Conservation (phyloP, 1,284 basidiomycete genomes). For the Pseudozyma tsukubaensis region DNA sequence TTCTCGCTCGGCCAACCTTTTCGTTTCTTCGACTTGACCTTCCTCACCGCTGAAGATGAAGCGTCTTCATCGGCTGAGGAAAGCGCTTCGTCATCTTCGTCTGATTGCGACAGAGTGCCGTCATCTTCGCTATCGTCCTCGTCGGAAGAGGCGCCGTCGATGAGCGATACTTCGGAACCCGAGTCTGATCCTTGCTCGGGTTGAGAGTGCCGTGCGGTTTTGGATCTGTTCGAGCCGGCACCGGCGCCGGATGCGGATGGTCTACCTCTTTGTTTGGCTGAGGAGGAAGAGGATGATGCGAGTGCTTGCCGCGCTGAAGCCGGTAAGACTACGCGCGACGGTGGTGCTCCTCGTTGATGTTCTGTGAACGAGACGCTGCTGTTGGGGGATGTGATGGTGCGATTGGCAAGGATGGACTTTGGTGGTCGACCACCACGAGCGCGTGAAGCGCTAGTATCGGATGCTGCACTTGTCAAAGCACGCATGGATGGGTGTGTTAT, state of each 20-base stretch:
- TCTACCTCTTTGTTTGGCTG: neutral
- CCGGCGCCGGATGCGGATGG: neutral
- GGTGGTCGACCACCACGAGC: conserved; percentile 27
- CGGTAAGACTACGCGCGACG: conserved; percentile 7
- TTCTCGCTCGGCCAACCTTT: conserved; percentile 40
- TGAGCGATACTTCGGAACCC: conserved; percentile 35
- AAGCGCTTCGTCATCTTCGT: conserved; percentile 9
- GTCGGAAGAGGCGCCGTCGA: conserved; percentile 38
- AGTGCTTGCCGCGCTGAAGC: conserved; percentile 4
- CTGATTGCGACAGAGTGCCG: conserved; percentile 1
- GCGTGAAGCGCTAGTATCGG: conserved; percentile 12
- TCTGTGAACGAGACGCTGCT: conserved; percentile 29
- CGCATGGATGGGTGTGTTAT: conserved; percentile 23
- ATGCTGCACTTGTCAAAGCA: conserved; percentile 17
- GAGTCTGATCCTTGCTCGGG: conserved; percentile 8
- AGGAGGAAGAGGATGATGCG: neutral
- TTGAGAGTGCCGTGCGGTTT: conserved; percentile 1
- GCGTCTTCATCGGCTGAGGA: conserved; percentile 26
- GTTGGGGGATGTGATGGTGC: conserved; percentile 7
- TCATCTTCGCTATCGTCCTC: conserved; percentile 1
- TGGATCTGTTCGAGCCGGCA: conserved; percentile 12
- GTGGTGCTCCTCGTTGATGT: neutral
- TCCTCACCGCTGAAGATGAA: neutral
- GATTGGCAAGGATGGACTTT: conserved; percentile 24
- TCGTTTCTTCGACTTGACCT: conserved; percentile 16